Evolutionary conservation across 768 basidiomycete species (phyloP).

Genomic region (Serendipita sp.): DNA sequence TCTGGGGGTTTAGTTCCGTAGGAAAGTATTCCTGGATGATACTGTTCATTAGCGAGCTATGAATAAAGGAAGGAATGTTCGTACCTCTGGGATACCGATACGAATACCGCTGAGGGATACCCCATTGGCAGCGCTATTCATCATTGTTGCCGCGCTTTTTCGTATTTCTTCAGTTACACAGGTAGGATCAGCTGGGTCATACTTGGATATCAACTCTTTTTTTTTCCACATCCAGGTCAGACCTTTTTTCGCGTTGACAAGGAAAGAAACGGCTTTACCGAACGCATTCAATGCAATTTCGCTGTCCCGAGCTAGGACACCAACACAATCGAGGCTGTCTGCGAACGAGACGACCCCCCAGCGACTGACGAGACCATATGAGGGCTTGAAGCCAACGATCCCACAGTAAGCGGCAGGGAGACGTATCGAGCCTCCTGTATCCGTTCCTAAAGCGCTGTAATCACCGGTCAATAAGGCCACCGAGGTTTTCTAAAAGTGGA

Average conservation of each 20-base stretch:
- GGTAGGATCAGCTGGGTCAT: slow-evolving; percentile 64
- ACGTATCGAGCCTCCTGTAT: slow-evolving; percentile 89
- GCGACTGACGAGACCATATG: slow-evolving; percentile 83
- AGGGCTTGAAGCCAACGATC: slow-evolving; percentile 83
- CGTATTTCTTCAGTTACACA: slow-evolving; percentile 33
- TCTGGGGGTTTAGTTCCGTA: slow-evolving; percentile 34
- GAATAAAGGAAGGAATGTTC: slow-evolving; percentile 6
- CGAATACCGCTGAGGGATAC: slow-evolving; percentile 33
- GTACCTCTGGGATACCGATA: slow-evolving; percentile 62
- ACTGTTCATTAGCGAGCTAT: not conserved
- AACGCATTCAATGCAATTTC: not conserved
- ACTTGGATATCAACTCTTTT: slow-evolving; percentile 32
- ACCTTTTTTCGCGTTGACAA: not conserved
- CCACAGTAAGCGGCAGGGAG: slow-evolving; percentile 92
- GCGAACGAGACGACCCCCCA: slow-evolving; percentile 89
- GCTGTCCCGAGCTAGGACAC: slow-evolving; percentile 45
- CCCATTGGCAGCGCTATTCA: not conserved
- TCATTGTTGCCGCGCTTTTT: slow-evolving; percentile 18
- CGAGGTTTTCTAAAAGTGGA: slow-evolving; percentile 10
- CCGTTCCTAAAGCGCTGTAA: slow-evolving; percentile 65
- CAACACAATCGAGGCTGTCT: slow-evolving; percentile 89
- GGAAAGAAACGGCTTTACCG: slow-evolving; percentile 16
- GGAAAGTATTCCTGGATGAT: slow-evolving; percentile 62
- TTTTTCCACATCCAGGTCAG: not conserved
- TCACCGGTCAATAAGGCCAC: not conserved